Percentiles rank a stretch among this genome's conserved stretches.
phyloP scores from a whole-genome alignment of 257 asterid species.

The Solanum piurae region DNA sequence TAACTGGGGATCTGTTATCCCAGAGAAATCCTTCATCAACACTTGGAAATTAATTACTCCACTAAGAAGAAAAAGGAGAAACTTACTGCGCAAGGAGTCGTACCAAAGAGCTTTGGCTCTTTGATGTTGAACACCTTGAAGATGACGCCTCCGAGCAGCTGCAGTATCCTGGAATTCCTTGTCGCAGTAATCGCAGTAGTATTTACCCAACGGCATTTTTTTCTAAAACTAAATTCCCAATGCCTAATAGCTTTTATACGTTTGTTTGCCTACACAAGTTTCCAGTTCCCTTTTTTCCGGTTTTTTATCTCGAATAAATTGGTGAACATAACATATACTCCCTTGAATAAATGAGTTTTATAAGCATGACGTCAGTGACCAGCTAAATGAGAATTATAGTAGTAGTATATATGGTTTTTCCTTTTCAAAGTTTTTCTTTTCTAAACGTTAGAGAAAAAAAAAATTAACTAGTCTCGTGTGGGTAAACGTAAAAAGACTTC shows the following conservation, averaged over 20 bases:
- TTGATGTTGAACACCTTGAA: slow-evolving; percentile 74
- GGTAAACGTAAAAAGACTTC: neutral
- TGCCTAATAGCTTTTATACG: neutral
- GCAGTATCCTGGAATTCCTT: slow-evolving; percentile 84
- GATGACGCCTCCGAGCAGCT: slow-evolving; percentile 80
- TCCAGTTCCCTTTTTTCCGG: neutral
- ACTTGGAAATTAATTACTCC: neutral
- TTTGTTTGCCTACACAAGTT: neutral
- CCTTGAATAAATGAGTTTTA: neutral
- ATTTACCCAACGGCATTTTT: slow-evolving; percentile 70
- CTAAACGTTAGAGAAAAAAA: neutral
- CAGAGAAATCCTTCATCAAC: neutral
- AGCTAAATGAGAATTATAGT: neutral
- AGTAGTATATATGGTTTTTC: neutral
- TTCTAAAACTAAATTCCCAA: neutral
- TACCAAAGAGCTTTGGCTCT: slow-evolving; percentile 95
- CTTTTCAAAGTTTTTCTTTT: neutral
- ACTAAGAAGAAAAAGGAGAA: neutral
- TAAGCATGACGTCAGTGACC: neutral
- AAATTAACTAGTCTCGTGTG: neutral
- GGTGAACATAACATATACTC: neutral
- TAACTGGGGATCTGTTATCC: slow-evolving; percentile 4
- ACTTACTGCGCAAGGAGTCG: slow-evolving; percentile 44
- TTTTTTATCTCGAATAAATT: neutral
- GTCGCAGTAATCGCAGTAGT: slow-evolving; percentile 83